phyloP scores from a whole-genome alignment of 768 basidiomycete species.

The Boletus insuetus region DNA sequence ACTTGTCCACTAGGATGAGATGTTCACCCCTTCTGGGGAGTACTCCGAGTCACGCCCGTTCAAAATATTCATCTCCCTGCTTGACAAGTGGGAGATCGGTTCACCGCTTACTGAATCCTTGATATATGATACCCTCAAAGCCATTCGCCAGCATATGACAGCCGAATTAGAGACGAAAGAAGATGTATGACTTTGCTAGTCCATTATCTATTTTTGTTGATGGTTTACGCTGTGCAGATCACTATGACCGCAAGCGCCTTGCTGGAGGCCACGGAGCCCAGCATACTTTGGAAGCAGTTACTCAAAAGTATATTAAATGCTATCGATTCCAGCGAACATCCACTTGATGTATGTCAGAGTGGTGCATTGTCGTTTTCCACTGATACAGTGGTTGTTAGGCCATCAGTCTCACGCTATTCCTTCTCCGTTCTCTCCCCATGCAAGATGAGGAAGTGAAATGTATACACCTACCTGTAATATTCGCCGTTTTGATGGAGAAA shows the following conservation, averaged over 20 bases:
- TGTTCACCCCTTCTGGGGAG: conserved; percentile 66
- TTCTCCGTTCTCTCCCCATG: conserved; percentile 65
- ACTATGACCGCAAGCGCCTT: conserved; percentile 82
- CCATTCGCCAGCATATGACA: conserved; percentile 57
- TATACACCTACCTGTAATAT: conserved; percentile 78
- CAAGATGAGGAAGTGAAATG: conserved; percentile 87
- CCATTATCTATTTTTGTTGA: background rate
- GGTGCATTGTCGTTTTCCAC: background rate
- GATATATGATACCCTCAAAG: conserved; percentile 75
- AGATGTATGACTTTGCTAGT: conserved; percentile 48
- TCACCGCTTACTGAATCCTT: conserved; percentile 72
- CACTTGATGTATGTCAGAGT: conserved; percentile 45
- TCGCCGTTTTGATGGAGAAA: conserved; percentile 63
- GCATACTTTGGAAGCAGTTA: conserved; percentile 80
- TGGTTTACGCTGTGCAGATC: conserved; percentile 41
- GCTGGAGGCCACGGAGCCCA: conserved; percentile 91
- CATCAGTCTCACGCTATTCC: conserved; percentile 65
- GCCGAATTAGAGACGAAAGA: conserved; percentile 51
- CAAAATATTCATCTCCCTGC: conserved; percentile 90
- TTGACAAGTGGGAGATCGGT: conserved; percentile 98
- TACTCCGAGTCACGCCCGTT: conserved; percentile 85
- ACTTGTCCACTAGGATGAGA: conserved; percentile 56
- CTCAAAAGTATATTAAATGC: conserved; percentile 56
- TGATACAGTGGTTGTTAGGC: conserved; percentile 41
- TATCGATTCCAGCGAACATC: conserved; percentile 41